phyloP scores from a whole-genome alignment of 257 asterid species.

The Coffea eugenioides region DNA sequence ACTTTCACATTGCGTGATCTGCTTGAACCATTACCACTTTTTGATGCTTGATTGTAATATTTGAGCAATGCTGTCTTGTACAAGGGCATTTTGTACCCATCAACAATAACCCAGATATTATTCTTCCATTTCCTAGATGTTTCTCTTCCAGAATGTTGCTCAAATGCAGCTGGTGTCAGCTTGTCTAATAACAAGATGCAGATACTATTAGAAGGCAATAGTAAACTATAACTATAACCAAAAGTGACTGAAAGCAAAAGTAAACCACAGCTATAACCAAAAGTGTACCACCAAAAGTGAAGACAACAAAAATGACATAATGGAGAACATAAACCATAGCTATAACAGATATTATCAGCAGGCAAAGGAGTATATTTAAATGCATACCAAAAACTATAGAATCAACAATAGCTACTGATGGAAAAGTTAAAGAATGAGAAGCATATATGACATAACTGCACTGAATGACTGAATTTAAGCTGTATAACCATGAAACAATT shows the following conservation, averaged over 20 bases:
- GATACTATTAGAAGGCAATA: constrained; percentile 12
- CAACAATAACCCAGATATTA: constrained; percentile 47
- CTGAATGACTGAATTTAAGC: not conserved
- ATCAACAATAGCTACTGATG: not conserved
- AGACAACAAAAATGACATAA: not conserved
- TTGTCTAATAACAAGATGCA: constrained; percentile 33
- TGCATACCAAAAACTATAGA: not conserved
- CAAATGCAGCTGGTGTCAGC: constrained; percentile 59
- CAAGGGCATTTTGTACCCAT: constrained; percentile 55
- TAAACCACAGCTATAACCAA: no score
- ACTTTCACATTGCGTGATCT: constrained; percentile 32
- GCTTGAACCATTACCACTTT: constrained; percentile 37
- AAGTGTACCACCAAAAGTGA: no score
- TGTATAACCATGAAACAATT: not conserved
- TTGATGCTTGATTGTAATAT: constrained; percentile 44
- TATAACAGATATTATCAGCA: not conserved
- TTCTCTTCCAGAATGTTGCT: constrained; percentile 61
- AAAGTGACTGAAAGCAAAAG: no score
- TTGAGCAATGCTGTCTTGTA: constrained; percentile 48
- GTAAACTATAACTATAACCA: no score
- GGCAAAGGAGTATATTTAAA: not conserved
- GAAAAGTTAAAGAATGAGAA: not conserved
- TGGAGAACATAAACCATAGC: not conserved
- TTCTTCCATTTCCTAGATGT: constrained; percentile 60
- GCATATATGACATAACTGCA: not conserved